phyloP scores from a whole-genome alignment of 371 early-diverging fungal genomes.

The Amoeboradix gromovi region DNA sequence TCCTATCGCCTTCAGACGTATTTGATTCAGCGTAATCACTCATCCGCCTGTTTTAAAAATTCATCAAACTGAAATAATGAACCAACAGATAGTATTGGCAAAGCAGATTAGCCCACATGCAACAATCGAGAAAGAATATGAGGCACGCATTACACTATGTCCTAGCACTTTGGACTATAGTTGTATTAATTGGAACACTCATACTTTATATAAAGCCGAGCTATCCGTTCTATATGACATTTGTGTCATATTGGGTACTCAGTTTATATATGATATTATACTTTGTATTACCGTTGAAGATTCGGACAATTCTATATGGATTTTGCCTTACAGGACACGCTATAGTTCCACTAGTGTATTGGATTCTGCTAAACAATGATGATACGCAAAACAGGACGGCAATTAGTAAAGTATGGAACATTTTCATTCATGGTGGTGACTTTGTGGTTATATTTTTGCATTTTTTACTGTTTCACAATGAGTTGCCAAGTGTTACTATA shows the following conservation, averaged over 20 bases:
- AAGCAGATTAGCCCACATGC: no score
- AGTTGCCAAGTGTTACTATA: neutral
- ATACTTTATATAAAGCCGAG: neutral
- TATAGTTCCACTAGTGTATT: neutral
- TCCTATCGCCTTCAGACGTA: neutral
- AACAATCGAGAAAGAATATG: no score
- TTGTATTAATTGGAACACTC: neutral
- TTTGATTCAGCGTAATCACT: no score
- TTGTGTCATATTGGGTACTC: neutral
- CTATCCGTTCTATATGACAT: neutral
- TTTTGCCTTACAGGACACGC: neutral
- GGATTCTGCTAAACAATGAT: neutral
- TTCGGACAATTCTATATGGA: neutral
- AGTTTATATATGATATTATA: neutral
- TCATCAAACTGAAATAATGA: no score
- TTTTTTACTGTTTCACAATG: neutral
- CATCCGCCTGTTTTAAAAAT: no score
- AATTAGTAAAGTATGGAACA: neutral
- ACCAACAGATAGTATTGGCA: no score
- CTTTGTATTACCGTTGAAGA: neutral
- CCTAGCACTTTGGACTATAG: no score
- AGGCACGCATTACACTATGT: no score
- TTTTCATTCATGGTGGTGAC: neutral
- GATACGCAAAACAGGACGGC: neutral
- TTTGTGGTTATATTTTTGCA: neutral